phyloP scores from a whole-genome alignment of 257 asterid genomes.

The Solanum chmielewskii region DNA sequence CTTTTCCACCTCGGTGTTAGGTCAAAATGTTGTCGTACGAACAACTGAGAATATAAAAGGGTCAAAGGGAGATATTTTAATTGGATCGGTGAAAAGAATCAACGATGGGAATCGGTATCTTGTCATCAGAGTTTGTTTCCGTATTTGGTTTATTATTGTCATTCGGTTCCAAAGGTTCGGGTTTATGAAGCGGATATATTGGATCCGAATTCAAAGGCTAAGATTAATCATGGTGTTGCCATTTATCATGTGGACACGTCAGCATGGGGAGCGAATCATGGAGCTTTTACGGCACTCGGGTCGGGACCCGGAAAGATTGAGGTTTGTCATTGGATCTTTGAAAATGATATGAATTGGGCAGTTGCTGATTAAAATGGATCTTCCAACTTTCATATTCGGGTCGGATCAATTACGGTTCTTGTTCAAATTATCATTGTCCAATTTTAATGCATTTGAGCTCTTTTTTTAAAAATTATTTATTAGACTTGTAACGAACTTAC shows the following conservation, averaged over 20 bases:
- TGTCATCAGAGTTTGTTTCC: constrained; percentile 87
- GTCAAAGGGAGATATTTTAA: constrained; percentile 26
- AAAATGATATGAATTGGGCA: constrained; percentile 84
- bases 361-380: constrained; percentile 20
- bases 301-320: constrained; percentile 73
- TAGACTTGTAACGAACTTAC: background rate
- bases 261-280: constrained; percentile 69
- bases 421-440: background rate
- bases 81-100: constrained; percentile 51
- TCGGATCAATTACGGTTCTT: constrained; percentile 10
- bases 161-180: constrained; percentile 86
- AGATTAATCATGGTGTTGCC: constrained; percentile 68
- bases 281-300: constrained; percentile 67
- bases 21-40: constrained; percentile 46
- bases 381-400: background rate
- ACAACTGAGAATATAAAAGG: constrained; percentile 45
- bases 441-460: background rate
- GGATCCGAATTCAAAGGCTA: constrained; percentile 37
- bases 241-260: constrained; percentile 80
- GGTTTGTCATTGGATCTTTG: constrained; percentile 92
- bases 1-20: constrained; percentile 61
- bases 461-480: background rate
- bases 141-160: constrained; percentile 72
- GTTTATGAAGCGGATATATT: constrained; percentile 77
- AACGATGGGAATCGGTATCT: constrained; percentile 72